Evolutionary conservation across 2,329 filamentous ascomycete genomes (phyloP).

Genomic region (Calonectria pauciramosa): DNA sequence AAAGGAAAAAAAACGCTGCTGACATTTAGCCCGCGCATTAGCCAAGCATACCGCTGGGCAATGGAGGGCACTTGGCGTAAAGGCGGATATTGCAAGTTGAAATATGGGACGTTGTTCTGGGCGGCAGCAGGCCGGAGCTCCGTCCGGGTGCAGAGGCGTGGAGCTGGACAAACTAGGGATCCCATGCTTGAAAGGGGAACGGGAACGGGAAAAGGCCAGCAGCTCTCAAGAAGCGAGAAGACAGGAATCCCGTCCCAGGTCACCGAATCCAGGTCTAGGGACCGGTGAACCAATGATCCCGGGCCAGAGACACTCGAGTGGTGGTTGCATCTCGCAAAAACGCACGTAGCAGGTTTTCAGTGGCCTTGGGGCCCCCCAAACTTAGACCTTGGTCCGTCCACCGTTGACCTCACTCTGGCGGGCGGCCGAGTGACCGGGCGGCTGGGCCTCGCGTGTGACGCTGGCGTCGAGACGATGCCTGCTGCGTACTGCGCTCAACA

Average conservation of each 20-base stretch:
- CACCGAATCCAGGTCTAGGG: not conserved
- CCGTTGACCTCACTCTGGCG: slow-evolving; percentile 15
- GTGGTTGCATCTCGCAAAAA: slow-evolving; percentile 20
- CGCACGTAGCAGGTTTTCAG: slow-evolving; percentile 26
- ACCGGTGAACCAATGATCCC: not conserved
- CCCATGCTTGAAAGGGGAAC: slow-evolving; percentile 31
- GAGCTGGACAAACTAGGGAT: slow-evolving; percentile 31
- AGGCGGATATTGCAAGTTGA: slow-evolving; percentile 31
- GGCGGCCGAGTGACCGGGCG: slow-evolving; percentile 8
- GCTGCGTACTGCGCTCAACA: slow-evolving; percentile 28
- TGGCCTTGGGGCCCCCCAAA: not conserved
- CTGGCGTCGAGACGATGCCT: slow-evolving; percentile 23
- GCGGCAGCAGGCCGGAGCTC: slow-evolving; percentile 35
- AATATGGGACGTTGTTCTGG: slow-evolving; percentile 40
- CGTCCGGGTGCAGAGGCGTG: slow-evolving; percentile 42
- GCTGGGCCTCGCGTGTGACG: slow-evolving; percentile 23
- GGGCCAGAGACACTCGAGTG: slow-evolving; percentile 6
- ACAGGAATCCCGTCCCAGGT: slow-evolving; percentile 21
- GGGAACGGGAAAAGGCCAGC: slow-evolving; percentile 24
- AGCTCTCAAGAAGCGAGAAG: not conserved
- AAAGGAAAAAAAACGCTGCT: slow-evolving; percentile 12
- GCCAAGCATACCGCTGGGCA: slow-evolving; percentile 26
- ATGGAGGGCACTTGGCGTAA: slow-evolving; percentile 24
- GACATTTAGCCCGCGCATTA: slow-evolving; percentile 35
- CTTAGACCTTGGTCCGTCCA: slow-evolving; percentile 9